A percentile compares a stretch with the other conserved stretches of the same genome.
Evolutionary conservation across 1,284 basidiomycete genomes (phyloP).

Genomic region (Sanghuangporus weigelae): DNA sequence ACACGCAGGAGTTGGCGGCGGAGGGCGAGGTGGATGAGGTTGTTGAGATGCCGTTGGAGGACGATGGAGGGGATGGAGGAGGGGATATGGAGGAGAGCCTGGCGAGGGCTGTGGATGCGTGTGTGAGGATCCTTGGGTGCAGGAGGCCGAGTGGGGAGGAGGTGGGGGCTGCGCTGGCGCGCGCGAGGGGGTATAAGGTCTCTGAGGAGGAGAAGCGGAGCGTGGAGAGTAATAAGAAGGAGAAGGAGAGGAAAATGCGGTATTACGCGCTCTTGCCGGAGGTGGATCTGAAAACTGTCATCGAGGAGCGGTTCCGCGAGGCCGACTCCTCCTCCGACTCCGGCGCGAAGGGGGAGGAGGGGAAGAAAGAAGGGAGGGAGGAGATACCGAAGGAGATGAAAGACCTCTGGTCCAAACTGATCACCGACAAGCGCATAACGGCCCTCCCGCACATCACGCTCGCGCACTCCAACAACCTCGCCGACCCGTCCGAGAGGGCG

Average conservation of each 20-base stretch:
- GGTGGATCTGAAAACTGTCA: conserved; percentile 48
- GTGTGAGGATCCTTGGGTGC: conserved; percentile 48
- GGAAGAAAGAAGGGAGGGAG: not conserved
- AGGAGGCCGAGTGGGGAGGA: conserved; percentile 47
- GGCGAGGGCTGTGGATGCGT: conserved; percentile 52
- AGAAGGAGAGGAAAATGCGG: conserved; percentile 30
- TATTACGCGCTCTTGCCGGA: conserved; percentile 82
- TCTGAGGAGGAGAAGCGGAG: conserved; percentile 8
- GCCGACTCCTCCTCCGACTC: no score
- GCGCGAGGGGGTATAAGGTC: conserved; percentile 47
- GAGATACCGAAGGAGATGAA: conserved; percentile 28
- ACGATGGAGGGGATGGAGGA: conserved; percentile 20
- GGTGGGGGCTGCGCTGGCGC: conserved; percentile 55
- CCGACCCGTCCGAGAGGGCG: conserved; percentile 30
- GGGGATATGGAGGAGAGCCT: conserved; percentile 49
- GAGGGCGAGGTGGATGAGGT: conserved; percentile 58
- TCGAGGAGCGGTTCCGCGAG: conserved; percentile 35
- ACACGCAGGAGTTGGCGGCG: conserved; percentile 59
- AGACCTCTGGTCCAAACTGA: conserved; percentile 48
- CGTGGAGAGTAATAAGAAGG: conserved; percentile 32
- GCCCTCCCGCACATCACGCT: conserved; percentile 82
- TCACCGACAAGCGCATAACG: conserved; percentile 45
- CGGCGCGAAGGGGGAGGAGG: no score
- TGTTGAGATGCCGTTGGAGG: conserved; percentile 61
- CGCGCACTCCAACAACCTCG: conserved; percentile 64